phyloP scores from a whole-genome alignment of 2,329 filamentous ascomycete genomes.

The Scopulariopsis brevicaulis region DNA sequence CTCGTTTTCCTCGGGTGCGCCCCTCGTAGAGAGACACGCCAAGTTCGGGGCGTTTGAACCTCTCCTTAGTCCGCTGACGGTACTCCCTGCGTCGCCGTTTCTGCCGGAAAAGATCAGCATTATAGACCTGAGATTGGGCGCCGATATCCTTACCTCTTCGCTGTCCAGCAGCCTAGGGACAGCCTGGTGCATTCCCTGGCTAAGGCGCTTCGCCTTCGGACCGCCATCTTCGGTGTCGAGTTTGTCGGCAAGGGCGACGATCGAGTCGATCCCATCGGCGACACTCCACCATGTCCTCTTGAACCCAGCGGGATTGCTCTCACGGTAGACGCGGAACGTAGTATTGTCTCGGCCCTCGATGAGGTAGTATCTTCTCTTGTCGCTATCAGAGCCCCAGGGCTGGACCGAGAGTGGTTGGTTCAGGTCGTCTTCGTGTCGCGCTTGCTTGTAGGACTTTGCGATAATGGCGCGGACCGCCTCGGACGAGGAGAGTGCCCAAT shows the following conservation, averaged over 20 bases:
- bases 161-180: constrained; percentile 87
- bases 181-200: constrained; percentile 65
- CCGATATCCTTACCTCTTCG: constrained; percentile 57
- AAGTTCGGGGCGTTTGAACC: constrained; percentile 76
- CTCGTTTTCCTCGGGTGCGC: constrained; percentile 86
- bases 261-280: constrained; percentile 80
- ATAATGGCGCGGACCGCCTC: constrained; percentile 72
- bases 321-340: constrained; percentile 83
- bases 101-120: constrained; percentile 28
- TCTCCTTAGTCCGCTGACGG: constrained; percentile 71
- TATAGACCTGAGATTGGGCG: neutral
- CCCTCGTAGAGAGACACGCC: constrained; percentile 94
- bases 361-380: constrained; percentile 87
- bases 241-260: constrained; percentile 64
- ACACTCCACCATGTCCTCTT: constrained; percentile 85
- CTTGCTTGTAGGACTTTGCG: constrained; percentile 80
- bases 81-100: constrained; percentile 93
- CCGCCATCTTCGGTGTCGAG: constrained; percentile 67
- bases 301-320: constrained; percentile 72
- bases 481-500: constrained; percentile 86
- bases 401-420: constrained; percentile 87
- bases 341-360: constrained; percentile 93
- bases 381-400: constrained; percentile 79
- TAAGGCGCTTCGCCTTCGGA: constrained; percentile 67
- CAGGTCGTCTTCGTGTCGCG: constrained; percentile 63